These are phyloP conservation scores for Chrysosporium queenslandicum DNA, from an alignment of 2,329 filamentous ascomycete species.

Conservation along the genomic window DNA sequence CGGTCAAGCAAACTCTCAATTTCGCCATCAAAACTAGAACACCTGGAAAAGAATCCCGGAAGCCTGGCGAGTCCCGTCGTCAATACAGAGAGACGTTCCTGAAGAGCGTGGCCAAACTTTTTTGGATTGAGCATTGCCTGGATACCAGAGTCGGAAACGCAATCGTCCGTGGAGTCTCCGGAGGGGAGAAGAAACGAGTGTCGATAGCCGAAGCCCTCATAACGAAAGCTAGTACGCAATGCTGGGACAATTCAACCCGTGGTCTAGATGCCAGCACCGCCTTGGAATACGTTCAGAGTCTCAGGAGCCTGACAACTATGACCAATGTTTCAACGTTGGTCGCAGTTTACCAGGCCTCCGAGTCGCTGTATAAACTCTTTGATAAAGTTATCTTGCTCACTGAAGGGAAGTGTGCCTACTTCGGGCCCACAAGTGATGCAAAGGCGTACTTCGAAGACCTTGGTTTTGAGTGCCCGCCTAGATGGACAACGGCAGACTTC, in stretches of 20 bases:
- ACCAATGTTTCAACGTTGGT: constrained; percentile 53
- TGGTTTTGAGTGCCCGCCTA: constrained; percentile 60
- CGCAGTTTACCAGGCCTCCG: constrained; percentile 59
- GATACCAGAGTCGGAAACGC: constrained; percentile 67
- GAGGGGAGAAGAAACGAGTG: constrained; percentile 67
- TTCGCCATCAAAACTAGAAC: constrained; percentile 63
- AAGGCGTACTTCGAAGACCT: constrained; percentile 59
- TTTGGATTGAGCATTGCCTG: constrained; percentile 61
- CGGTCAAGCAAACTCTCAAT: constrained; percentile 61
- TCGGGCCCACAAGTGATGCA: constrained; percentile 53
- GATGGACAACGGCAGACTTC: constrained; percentile 67
- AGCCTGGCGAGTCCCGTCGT: constrained; percentile 51
- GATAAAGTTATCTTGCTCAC: constrained; percentile 61
- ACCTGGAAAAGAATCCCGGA: constrained; percentile 50
- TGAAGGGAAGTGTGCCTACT: constrained; percentile 62
- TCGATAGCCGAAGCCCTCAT: constrained; percentile 70
- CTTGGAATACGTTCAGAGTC: constrained; percentile 59
- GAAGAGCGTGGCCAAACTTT: constrained; percentile 58
- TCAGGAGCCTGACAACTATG: constrained; percentile 57
- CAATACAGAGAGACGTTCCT: constrained; percentile 55
- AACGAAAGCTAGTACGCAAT: constrained; percentile 54
- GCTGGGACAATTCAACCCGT: constrained; percentile 67
- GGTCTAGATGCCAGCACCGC: constrained; percentile 66
- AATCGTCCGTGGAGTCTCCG: constrained; percentile 60
- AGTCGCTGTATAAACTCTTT: constrained; percentile 46